Evolutionary conservation across 2,329 filamentous ascomycete genomes (phyloP), one percentile per base, ranked within the genome.

Genomic region (Colletotrichum kahawae): DNA sequence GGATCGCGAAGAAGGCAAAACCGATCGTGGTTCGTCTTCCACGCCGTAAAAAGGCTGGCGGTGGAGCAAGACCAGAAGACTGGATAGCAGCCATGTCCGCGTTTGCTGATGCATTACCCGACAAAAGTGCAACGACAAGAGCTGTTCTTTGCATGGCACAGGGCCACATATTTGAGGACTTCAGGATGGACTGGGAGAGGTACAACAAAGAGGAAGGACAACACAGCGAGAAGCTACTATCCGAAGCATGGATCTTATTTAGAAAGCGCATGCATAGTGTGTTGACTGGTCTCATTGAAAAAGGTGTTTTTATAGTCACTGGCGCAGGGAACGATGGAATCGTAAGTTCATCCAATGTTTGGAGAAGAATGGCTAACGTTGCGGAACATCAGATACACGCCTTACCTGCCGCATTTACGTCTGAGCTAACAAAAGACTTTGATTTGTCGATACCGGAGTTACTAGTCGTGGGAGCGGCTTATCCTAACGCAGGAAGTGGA

Each of bases 21-120:
- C 51, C 51, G 13, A 27, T 54, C 1, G 14, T 54, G 24, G 51
- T 54, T 13, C 51, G 21, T 27, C 21, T 54, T 3, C 48, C 48
- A 13, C 48, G n/a, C 5, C 43, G 16, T 2, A 0, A 2, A 10
- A 1, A n/a, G 43, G 1, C 0, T 1, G 43, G 43, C 8, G 43
- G 43, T 21, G 48, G 48, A 12, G 48, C 48, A 21, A 2, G 0
- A 13, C 5, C 48, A 10, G 1, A 14, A 54, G n/a, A 54, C 24
- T 54, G 48, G 48, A 21, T 54, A 8, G 1, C 14, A 4, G 51
- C 51, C 24, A 13, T 21, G n/a, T 21, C 51, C 1, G 24, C 24
- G 1, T 21, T 54, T 27, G 51, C 10, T 2, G 10, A 4, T 54
- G 24, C 2, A 0, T 27, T 54, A 5, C 0, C 51, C 0, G 51